A percentile compares a stretch with the other conserved stretches of the same genome.
These are phyloP conservation scores for Epichloe coenophiala DNA, from an alignment of 2,329 filamentous ascomycete genomes.

Conservation along the genomic window DNA sequence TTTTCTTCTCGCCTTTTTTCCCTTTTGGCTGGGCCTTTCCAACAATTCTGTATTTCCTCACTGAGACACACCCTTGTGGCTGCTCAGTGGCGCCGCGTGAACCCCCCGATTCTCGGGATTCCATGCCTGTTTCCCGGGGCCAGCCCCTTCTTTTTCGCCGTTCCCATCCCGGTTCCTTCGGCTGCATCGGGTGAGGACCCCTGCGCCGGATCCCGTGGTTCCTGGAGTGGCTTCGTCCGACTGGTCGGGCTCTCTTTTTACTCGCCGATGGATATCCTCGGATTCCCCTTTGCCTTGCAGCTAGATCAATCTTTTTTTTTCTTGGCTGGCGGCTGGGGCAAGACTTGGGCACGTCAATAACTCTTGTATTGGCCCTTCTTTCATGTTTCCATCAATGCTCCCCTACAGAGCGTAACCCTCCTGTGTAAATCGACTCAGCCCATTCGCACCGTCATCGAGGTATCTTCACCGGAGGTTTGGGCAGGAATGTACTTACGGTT, in stretches of 20 bases:
- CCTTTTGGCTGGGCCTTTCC: background rate
- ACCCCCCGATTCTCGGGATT: background rate
- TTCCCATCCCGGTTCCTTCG: background rate
- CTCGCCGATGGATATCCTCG: background rate
- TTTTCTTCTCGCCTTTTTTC: background rate
- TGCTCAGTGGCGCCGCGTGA: background rate
- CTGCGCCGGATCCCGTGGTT: background rate
- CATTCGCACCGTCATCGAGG: background rate
- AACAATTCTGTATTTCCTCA: background rate
- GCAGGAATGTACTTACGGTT: background rate
- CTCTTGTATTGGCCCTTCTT: background rate
- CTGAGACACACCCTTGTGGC: background rate
- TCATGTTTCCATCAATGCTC: background rate
- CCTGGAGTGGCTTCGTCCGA: background rate
- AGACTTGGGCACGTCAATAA: background rate
- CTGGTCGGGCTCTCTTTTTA: background rate
- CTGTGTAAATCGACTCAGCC: background rate
- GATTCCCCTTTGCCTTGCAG: background rate
- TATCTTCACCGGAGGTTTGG: background rate
- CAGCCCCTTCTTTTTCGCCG: background rate
- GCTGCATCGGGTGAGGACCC: background rate
- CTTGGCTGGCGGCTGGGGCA: background rate
- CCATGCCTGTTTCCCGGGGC: background rate
- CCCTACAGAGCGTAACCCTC: background rate
- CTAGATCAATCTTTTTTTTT: background rate